Conservation (phyloP, 2,329 filamentous ascomycete species). For the Pseudopyrenochaeta lycopersici region DNA sequence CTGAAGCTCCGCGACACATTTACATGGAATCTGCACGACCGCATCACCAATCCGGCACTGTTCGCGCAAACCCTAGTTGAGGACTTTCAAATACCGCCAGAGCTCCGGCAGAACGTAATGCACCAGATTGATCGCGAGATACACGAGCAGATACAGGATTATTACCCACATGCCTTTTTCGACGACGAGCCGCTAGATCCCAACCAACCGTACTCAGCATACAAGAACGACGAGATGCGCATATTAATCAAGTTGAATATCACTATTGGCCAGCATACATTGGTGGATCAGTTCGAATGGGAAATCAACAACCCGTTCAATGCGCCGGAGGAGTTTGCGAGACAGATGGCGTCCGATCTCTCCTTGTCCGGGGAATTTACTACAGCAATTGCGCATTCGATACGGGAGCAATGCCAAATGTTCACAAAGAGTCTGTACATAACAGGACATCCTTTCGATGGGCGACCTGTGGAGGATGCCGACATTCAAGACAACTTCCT, state of each 20-base stretch:
- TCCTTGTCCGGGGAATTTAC: slow-evolving; percentile 95
- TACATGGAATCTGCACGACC: slow-evolving; percentile 97
- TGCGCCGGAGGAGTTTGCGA: slow-evolving; percentile 92
- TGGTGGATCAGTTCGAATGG: slow-evolving; percentile 99
- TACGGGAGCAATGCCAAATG: slow-evolving; percentile 92
- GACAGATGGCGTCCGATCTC: slow-evolving; percentile 86
- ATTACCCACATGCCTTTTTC: slow-evolving; percentile 89
- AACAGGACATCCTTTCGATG: slow-evolving; percentile 93
- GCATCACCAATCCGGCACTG: slow-evolving; percentile 78
- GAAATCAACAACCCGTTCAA: slow-evolving; percentile 96
- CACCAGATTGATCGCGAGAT: slow-evolving; percentile 79
- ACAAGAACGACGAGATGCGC: slow-evolving; percentile 99
- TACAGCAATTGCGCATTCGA: slow-evolving; percentile 96
- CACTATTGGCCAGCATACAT: slow-evolving; percentile 91
- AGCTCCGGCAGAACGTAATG: slow-evolving; percentile 64
- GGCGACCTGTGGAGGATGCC: slow-evolving; percentile 88
- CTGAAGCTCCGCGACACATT: slow-evolving; percentile 96
- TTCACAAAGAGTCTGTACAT: slow-evolving; percentile 95
- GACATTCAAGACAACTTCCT: slow-evolving; percentile 88
- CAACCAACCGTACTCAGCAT: slow-evolving; percentile 87
- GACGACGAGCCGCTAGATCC: slow-evolving; percentile 91
- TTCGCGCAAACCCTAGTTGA: slow-evolving; percentile 92
- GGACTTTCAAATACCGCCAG: slow-evolving; percentile 79
- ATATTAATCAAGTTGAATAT: slow-evolving; percentile 96
- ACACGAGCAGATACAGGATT: slow-evolving; percentile 89